These are phyloP conservation scores for Cyclostephanos tholiformis DNA, from an alignment of 108 stramenopile genomes.

Conservation along the genomic window DNA sequence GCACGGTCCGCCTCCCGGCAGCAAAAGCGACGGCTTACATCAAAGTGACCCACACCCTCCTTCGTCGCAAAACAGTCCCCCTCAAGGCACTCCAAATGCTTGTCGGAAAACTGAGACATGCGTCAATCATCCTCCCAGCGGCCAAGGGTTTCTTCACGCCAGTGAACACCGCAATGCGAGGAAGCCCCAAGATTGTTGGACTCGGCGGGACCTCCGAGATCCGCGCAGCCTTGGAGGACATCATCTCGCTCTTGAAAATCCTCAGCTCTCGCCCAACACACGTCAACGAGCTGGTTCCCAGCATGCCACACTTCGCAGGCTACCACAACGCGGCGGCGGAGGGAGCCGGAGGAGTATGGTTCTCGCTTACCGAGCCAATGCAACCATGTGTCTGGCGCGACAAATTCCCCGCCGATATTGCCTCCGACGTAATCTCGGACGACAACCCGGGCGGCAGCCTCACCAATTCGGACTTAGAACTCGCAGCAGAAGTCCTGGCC, in stretches of 20 bases:
- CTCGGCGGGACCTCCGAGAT: background rate
- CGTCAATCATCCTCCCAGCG: background rate
- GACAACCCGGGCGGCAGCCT: too few species aligned
- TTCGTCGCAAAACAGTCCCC: background rate
- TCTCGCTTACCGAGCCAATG: too few species aligned
- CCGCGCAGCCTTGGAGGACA: background rate
- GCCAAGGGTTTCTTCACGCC: background rate
- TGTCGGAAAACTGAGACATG: background rate
- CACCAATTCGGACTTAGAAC: too few species aligned
- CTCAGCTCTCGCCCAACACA: background rate
- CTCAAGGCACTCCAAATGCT: background rate
- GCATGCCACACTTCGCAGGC: too few species aligned
- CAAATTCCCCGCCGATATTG: too few species aligned
- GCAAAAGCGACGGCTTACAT: background rate
- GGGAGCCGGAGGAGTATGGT: too few species aligned
- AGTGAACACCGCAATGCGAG: background rate
- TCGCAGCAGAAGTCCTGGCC: too few species aligned
- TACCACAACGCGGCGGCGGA: too few species aligned
- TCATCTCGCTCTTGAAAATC: background rate
- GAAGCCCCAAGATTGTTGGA: too few species aligned
- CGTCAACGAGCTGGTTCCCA: background rate
- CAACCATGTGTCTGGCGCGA: too few species aligned
- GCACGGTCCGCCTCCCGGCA: background rate
- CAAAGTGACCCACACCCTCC: background rate
- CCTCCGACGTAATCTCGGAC: too few species aligned